Evolutionary conservation across 805 yeast species (phyloP).

Genomic region (Schwanniomyces vanrijiae): DNA sequence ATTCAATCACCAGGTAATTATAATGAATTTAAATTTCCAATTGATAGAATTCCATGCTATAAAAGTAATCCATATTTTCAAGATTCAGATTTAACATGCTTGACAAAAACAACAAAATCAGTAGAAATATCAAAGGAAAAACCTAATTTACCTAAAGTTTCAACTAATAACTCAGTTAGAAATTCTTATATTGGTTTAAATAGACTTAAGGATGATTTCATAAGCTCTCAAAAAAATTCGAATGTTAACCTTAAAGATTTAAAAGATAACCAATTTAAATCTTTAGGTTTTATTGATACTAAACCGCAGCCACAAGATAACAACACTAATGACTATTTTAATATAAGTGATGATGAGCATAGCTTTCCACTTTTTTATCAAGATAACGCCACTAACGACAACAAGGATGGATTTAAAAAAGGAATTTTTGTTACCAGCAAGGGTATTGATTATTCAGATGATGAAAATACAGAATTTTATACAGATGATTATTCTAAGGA

Average conservation of each 20-base stretch:
- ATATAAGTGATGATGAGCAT: background rate
- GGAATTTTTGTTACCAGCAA: background rate
- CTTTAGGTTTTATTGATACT: conserved; percentile 24
- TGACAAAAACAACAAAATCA: conserved; percentile 1
- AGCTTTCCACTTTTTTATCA: background rate
- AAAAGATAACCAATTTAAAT: conserved; percentile 13
- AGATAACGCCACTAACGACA: background rate
- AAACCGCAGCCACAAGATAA: conserved; percentile 14
- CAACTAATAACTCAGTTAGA: conserved; percentile 25
- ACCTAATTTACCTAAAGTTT: conserved; percentile 34
- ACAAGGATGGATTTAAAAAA: background rate
- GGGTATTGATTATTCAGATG: background rate
- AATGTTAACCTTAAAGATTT: conserved; percentile 18
- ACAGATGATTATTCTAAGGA: background rate
- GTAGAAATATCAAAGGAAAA: conserved; percentile 15
- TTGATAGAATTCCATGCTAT: conserved; percentile 22
- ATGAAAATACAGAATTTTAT: background rate
- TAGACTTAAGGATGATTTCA: conserved; percentile 31
- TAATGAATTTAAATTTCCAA: conserved; percentile 11
- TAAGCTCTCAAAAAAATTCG: conserved; percentile 18
- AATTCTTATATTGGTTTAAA: conserved; percentile 41
- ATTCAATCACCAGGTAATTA: conserved; percentile 3
- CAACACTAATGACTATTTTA: background rate
- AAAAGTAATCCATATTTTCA: conserved; percentile 26
- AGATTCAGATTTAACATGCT: background rate